A percentile compares a stretch with the other conserved stretches of the same genome.
phyloP scores from a whole-genome alignment of 1,139 yeast genomes.

The Lodderomyces orthopsilosis region DNA sequence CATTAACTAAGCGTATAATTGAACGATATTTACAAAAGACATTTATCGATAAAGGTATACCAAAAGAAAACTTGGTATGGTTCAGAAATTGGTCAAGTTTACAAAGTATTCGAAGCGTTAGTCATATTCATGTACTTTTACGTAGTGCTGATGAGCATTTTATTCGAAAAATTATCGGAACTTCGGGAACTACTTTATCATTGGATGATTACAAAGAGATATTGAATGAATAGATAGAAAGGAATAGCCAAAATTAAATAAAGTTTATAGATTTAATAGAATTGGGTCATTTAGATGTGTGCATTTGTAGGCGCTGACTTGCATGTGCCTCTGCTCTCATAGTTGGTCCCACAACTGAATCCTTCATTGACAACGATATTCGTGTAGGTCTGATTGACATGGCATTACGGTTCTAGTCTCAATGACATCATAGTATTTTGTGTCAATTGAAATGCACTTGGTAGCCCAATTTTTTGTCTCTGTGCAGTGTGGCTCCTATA shows the following conservation, averaged over 20 bases:
- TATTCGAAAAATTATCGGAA: conserved; percentile 19
- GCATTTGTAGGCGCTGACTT: no score
- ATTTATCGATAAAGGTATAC: conserved; percentile 37
- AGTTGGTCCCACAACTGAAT: no score
- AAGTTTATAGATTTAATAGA: no score
- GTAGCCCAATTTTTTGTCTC: background rate
- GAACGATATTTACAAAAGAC: conserved; percentile 42
- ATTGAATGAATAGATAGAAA: conserved; percentile 4
- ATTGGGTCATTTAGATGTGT: no score
- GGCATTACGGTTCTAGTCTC: background rate
- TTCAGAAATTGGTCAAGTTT: conserved; percentile 61
- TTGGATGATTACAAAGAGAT: conserved; percentile 18
- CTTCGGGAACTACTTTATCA: conserved; percentile 20
- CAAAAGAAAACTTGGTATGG: conserved; percentile 49
- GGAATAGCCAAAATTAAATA: no score
- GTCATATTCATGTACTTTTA: conserved; percentile 58
- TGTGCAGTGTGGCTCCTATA: background rate
- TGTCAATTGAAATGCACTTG: background rate
- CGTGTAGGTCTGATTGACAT: no score
- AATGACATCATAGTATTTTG: background rate
- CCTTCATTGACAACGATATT: no score
- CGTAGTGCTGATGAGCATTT: conserved; percentile 25
- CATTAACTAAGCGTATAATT: conserved; percentile 33
- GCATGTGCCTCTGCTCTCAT: no score
- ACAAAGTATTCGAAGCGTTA: conserved; percentile 56